Evolutionary conservation across 2,329 filamentous ascomycete genomes (phyloP).

Genomic region (Fusarium albosuccineum): DNA sequence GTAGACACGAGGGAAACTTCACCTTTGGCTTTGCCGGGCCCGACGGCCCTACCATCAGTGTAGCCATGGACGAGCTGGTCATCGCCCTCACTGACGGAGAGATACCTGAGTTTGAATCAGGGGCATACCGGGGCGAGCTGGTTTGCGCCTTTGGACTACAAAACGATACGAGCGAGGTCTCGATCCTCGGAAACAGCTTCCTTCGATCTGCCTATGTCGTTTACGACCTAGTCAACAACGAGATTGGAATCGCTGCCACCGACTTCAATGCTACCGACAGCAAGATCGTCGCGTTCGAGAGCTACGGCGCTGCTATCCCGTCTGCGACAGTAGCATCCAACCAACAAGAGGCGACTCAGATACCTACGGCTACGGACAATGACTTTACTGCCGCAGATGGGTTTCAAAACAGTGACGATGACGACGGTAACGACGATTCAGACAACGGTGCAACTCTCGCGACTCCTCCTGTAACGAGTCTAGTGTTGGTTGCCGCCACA

Average conservation of each 20-base stretch:
- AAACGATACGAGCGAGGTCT: slow-evolving; percentile 58
- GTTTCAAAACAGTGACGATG: slow-evolving; percentile 43
- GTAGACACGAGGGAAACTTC: slow-evolving; percentile 61
- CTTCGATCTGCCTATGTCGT: slow-evolving; percentile 72
- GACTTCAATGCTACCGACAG: slow-evolving; percentile 66
- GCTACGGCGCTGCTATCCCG: slow-evolving; percentile 63
- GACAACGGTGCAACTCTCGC: slow-evolving; percentile 35
- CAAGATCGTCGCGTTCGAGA: slow-evolving; percentile 65
- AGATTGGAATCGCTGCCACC: slow-evolving; percentile 67
- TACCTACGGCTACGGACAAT: slow-evolving; percentile 34
- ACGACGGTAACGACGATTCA: slow-evolving; percentile 11
- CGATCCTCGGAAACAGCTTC: slow-evolving; percentile 69
- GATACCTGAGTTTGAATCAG: slow-evolving; percentile 53
- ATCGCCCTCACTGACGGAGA: slow-evolving; percentile 57
- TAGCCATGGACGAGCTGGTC: slow-evolving; percentile 70
- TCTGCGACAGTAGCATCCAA: slow-evolving; percentile 60
- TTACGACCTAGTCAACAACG: slow-evolving; percentile 70
- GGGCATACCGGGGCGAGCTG: slow-evolving; percentile 58
- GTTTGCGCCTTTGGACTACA: slow-evolving; percentile 70
- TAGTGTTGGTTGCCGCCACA: slow-evolving; percentile 35
- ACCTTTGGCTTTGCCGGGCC: slow-evolving; percentile 66
- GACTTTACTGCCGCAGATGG: slow-evolving; percentile 49
- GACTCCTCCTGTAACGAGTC: slow-evolving; percentile 24
- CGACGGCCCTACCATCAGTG: slow-evolving; percentile 62
- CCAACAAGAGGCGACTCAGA: slow-evolving; percentile 50